phyloP scores from a whole-genome alignment of 208 protist species.

The Leptomonas pyrrhocoris region DNA sequence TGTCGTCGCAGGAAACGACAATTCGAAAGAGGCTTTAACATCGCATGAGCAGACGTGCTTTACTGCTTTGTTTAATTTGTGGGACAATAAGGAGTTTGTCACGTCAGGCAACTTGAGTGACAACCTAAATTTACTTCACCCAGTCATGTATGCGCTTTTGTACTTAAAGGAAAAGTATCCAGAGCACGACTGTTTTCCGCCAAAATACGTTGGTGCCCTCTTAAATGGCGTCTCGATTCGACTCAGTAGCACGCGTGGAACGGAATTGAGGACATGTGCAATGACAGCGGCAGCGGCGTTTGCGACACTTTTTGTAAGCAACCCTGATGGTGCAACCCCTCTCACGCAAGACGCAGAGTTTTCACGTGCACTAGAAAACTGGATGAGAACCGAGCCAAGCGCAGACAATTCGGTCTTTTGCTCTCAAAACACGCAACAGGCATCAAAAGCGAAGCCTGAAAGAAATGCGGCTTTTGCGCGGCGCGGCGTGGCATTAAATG shows the following conservation, averaged over 20 bases:
- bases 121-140: constrained; percentile 53
- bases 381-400: constrained; percentile 33
- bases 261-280: constrained; percentile 21
- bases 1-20: neutral
- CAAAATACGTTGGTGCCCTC: constrained; percentile 38
- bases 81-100: constrained; percentile 46
- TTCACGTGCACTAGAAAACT: constrained; percentile 24
- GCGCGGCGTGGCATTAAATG: constrained; percentile 1
- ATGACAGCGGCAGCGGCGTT: constrained; percentile 49
- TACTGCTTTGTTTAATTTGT: constrained; percentile 28
- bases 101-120: constrained; percentile 34
- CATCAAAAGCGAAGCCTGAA: neutral
- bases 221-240: constrained; percentile 53
- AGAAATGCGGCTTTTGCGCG: neutral
- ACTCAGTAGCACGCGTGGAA: constrained; percentile 40
- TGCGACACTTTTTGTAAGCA: constrained; percentile 38
- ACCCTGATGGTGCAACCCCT: constrained; percentile 23
- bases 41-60: constrained; percentile 17
- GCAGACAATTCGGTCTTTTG: neutral
- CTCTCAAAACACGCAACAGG: neutral
- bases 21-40: neutral
- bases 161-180: constrained; percentile 27
- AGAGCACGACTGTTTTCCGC: constrained; percentile 25
- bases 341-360: constrained; percentile 39
- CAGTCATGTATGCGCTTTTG: constrained; percentile 65